A percentile compares a stretch with the other conserved stretches of the same genome.
Evolutionary conservation across 2,329 filamentous ascomycete species (phyloP).

Genomic region (Myriosclerotinia duriaeana): DNA sequence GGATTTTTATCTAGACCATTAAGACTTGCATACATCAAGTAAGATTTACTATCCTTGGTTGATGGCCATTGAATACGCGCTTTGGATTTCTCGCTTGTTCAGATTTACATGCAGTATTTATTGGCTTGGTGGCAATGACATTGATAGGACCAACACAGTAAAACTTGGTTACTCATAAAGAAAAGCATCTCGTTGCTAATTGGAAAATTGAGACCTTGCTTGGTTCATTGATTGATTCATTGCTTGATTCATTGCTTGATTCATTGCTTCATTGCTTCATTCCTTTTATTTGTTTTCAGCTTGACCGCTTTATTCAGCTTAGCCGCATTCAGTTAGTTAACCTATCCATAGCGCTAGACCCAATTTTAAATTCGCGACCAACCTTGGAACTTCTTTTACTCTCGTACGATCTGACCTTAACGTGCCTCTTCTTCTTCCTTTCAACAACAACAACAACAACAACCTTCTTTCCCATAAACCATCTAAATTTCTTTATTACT

Average conservation of each 20-base stretch:
- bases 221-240: too few species aligned
- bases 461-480: neutral
- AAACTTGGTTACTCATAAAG: too few species aligned
- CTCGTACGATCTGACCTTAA: constrained; percentile 10
- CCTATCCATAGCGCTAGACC: constrained; percentile 18
- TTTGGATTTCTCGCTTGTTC: neutral
- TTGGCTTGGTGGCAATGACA: neutral
- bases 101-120: neutral
- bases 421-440: constrained; percentile 23
- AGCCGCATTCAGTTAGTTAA: constrained; percentile 24
- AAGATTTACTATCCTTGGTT: neutral
- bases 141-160: too few species aligned
- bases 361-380: constrained; percentile 23
- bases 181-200: too few species aligned
- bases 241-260: too few species aligned
- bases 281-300: constrained; percentile 2
- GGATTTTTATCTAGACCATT: neutral
- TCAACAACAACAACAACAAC: constrained; percentile 21
- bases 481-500: constrained; percentile 13
- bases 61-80: neutral
- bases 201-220: too few species aligned
- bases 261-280: too few species aligned
- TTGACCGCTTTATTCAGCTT: constrained; percentile 6
- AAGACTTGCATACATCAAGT: neutral
- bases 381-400: constrained; percentile 24